Evolutionary conservation across 2,329 filamentous ascomycete genomes (phyloP).

Genomic region (Pseudopyricularia cyperi): DNA sequence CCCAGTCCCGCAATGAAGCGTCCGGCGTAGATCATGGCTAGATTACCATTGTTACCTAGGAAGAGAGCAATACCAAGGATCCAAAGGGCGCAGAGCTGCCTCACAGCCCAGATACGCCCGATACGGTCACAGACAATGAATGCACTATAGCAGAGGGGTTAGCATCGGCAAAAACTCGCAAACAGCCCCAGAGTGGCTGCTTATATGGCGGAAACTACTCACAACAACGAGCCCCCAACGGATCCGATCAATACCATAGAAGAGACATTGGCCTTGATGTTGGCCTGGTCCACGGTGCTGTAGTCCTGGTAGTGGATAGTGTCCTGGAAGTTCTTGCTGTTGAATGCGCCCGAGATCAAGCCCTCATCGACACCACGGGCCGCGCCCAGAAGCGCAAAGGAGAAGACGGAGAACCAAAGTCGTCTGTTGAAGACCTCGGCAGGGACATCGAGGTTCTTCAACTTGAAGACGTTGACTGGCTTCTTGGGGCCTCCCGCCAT

Average conservation of each 20-base stretch:
- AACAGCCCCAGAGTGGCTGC: background rate
- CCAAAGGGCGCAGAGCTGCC: conserved; percentile 43
- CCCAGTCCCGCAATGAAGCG: conserved; percentile 52
- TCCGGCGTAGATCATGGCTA: conserved; percentile 46
- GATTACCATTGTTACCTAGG: conserved; percentile 35
- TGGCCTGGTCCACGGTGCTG: conserved; percentile 38
- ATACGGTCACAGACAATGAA: conserved; percentile 47
- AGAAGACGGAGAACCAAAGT: conserved; percentile 63
- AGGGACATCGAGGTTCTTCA: conserved; percentile 52
- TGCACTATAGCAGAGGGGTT: conserved; percentile 23
- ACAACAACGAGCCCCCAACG: conserved; percentile 46
- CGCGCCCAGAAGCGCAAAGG: conserved; percentile 63
- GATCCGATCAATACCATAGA: conserved; percentile 73
- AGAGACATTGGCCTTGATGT: conserved; percentile 64
- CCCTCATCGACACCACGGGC: conserved; percentile 73
- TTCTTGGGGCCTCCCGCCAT: conserved; percentile 23
- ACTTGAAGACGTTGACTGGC: conserved; percentile 49
- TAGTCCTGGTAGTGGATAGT: conserved; percentile 45
- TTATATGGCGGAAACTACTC: conserved; percentile 7
- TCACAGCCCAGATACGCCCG: conserved; percentile 50
- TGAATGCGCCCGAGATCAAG: conserved; percentile 59
- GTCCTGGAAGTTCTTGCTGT: conserved; percentile 48
- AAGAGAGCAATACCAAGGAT: conserved; percentile 45
- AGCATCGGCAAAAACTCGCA: background rate
- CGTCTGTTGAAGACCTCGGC: conserved; percentile 64